Evolutionary conservation across 2,329 filamentous ascomycete species (phyloP).

Genomic region (Xylariaceae sp.): DNA sequence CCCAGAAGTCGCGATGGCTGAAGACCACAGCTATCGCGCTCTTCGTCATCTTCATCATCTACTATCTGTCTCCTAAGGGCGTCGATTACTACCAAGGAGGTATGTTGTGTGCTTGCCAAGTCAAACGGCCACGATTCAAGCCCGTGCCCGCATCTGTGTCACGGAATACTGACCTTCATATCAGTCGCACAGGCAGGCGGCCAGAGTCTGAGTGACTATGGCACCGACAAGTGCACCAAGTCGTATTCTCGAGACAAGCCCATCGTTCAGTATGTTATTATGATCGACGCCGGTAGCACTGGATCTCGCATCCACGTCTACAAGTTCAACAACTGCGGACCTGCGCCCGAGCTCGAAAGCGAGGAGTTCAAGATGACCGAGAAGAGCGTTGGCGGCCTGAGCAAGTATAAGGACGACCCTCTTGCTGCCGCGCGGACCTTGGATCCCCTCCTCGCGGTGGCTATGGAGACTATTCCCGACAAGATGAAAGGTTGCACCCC

Average conservation of each 20-base stretch:
- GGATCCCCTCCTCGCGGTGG: slow-evolving; percentile 80
- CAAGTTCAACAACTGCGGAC: slow-evolving; percentile 97
- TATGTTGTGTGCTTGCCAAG: slow-evolving; percentile 24
- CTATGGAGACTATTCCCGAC: slow-evolving; percentile 78
- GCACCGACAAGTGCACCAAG: slow-evolving; percentile 71
- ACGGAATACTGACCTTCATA: slow-evolving; percentile 19
- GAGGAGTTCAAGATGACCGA: slow-evolving; percentile 93
- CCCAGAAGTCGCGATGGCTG: slow-evolving; percentile 59
- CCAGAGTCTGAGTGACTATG: slow-evolving; percentile 55
- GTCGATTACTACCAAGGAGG: slow-evolving; percentile 49
- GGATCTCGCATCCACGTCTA: slow-evolving; percentile 98
- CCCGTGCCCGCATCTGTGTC: not conserved
- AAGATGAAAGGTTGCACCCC: slow-evolving; percentile 88
- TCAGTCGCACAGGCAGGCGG: slow-evolving; percentile 35
- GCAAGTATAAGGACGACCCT: slow-evolving; percentile 80
- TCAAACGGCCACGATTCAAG: not conserved
- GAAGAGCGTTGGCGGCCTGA: slow-evolving; percentile 77
- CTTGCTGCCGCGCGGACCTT: slow-evolving; percentile 84
- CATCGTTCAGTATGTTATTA: slow-evolving; percentile 93
- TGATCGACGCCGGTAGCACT: slow-evolving; percentile 98
- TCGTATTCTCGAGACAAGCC: slow-evolving; percentile 85
- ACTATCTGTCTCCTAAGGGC: slow-evolving; percentile 57
- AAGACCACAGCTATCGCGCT: slow-evolving; percentile 60
- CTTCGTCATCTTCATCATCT: slow-evolving; percentile 56
- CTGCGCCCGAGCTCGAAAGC: slow-evolving; percentile 87